phyloP scores from a whole-genome alignment of 2,329 filamentous ascomycete species.

The Simplicillium sp. region DNA sequence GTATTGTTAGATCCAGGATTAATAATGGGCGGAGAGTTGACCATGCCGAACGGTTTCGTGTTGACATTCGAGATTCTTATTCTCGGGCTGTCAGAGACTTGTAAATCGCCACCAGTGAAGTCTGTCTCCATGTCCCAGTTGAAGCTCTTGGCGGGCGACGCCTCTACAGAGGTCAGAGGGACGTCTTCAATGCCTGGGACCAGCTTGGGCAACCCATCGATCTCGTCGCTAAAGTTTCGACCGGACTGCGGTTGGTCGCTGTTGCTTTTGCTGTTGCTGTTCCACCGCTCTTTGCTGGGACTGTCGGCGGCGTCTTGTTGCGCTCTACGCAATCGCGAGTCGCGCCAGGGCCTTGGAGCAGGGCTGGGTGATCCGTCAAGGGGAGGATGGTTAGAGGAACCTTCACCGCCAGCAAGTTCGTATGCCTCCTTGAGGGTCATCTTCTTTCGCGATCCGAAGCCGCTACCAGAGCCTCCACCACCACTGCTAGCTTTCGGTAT shows the following conservation, averaged over 20 bases:
- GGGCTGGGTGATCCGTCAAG: slow-evolving; percentile 41
- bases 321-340: slow-evolving; percentile 18
- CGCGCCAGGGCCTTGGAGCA: slow-evolving; percentile 35
- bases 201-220: slow-evolving; percentile 23
- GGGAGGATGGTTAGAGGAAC: slow-evolving; percentile 12
- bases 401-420: slow-evolving; percentile 20
- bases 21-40: slow-evolving; percentile 9
- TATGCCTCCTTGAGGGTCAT: slow-evolving; percentile 35
- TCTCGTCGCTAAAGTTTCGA: slow-evolving; percentile 11
- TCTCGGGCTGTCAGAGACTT: slow-evolving; percentile 46
- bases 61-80: slow-evolving; percentile 24
- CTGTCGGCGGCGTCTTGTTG: slow-evolving; percentile 14
- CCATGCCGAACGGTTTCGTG: slow-evolving; percentile 21
- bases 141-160: slow-evolving; percentile 41
- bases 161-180: slow-evolving; percentile 23
- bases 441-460: slow-evolving; percentile 18
- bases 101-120: slow-evolving; percentile 46
- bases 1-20: slow-evolving; percentile 26
- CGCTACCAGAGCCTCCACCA: slow-evolving; percentile 2
- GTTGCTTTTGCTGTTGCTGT: too few relatives aligned
- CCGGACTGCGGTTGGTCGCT: slow-evolving; percentile 2
- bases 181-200: slow-evolving; percentile 28
- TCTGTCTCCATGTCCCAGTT: slow-evolving; percentile 49
- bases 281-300: slow-evolving; percentile 2
- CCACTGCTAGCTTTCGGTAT: slow-evolving; percentile 17